Evolutionary conservation across 768 basidiomycete genomes (phyloP).

Genomic region (Tylopilus felleus): DNA sequence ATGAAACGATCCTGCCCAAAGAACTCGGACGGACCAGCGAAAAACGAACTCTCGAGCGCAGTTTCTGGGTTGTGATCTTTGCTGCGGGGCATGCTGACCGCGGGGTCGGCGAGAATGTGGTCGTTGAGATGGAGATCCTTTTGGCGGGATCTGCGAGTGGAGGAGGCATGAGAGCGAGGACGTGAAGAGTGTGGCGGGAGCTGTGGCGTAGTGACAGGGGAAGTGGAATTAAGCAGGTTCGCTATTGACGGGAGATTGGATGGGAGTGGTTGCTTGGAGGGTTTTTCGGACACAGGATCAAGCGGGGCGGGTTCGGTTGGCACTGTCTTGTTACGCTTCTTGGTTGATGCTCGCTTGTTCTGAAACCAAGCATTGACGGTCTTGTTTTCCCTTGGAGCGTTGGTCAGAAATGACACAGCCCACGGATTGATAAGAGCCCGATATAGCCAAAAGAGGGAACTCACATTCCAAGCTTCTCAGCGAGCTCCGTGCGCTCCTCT

Average conservation of each 20-base stretch:
- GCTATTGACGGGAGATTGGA: constrained; percentile 36
- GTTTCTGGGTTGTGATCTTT: constrained; percentile 15
- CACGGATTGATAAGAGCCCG: constrained; percentile 18
- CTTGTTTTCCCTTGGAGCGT: constrained; percentile 67
- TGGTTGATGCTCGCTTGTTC: constrained; percentile 80
- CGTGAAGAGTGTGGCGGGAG: constrained; percentile 20
- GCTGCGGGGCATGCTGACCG: neutral
- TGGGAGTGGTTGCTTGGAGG: constrained; percentile 25
- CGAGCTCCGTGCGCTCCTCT: constrained; percentile 63
- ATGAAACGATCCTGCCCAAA: constrained; percentile 31
- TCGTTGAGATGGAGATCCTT: constrained; percentile 33
- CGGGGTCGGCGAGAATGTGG: constrained; percentile 22
- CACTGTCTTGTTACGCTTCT: constrained; percentile 58
- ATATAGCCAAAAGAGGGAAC: constrained; percentile 36
- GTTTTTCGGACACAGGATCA: constrained; percentile 19
- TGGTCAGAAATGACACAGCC: constrained; percentile 9
- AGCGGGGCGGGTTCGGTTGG: constrained; percentile 32
- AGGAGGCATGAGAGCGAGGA: constrained; percentile 25
- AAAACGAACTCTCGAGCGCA: constrained; percentile 30
- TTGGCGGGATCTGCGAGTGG: constrained; percentile 29
- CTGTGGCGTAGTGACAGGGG: constrained; percentile 23
- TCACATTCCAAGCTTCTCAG: constrained; percentile 73
- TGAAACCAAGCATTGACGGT: constrained; percentile 87
- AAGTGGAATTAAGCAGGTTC: constrained; percentile 39
- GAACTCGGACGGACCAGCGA: constrained; percentile 31